phyloP scores from a whole-genome alignment of 768 basidiomycete species.

The Agaricus bisporus region DNA sequence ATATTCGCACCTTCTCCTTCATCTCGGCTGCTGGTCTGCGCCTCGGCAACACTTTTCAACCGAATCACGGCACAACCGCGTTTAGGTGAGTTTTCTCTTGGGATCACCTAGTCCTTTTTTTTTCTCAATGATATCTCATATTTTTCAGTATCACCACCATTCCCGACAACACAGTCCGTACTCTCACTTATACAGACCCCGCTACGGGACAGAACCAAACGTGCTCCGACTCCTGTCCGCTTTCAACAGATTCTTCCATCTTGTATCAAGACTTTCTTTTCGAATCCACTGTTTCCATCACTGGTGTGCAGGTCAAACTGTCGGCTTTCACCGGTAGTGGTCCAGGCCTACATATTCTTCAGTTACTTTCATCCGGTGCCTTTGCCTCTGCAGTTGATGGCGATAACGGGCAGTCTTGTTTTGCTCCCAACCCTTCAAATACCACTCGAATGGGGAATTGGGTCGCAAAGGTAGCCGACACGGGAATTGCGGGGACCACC shows the following conservation, averaged over 20 bases:
- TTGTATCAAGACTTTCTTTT: conserved; percentile 96
- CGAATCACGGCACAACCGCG: conserved; percentile 74
- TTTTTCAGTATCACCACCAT: conserved; percentile 71
- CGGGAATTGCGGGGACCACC: conserved; percentile 73
- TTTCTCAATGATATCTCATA: background rate
- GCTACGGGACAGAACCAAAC: conserved; percentile 67
- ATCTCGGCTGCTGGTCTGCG: conserved; percentile 76
- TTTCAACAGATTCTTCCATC: conserved; percentile 69
- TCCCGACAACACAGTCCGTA: conserved; percentile 80
- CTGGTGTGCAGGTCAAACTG: conserved; percentile 84
- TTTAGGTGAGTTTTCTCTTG: conserved; percentile 60
- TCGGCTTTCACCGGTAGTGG: conserved; percentile 67
- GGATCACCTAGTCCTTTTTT: background rate
- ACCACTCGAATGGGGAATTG: conserved; percentile 65
- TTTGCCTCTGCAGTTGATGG: conserved; percentile 68
- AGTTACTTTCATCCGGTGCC: conserved; percentile 88
- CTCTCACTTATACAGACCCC: conserved; percentile 74
- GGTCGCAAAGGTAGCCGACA: conserved; percentile 56
- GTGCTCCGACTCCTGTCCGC: conserved; percentile 74
- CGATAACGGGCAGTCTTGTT: conserved; percentile 68
- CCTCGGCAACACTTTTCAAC: conserved; percentile 85
- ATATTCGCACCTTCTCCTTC: conserved; percentile 67
- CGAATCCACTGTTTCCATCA: conserved; percentile 52
- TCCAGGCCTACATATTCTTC: conserved; percentile 85
- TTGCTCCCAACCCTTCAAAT: conserved; percentile 69